Base-by-base conservation (phyloP, 2,329 filamentous ascomycete species). In the Plenodomus biglobosus region DNA sequence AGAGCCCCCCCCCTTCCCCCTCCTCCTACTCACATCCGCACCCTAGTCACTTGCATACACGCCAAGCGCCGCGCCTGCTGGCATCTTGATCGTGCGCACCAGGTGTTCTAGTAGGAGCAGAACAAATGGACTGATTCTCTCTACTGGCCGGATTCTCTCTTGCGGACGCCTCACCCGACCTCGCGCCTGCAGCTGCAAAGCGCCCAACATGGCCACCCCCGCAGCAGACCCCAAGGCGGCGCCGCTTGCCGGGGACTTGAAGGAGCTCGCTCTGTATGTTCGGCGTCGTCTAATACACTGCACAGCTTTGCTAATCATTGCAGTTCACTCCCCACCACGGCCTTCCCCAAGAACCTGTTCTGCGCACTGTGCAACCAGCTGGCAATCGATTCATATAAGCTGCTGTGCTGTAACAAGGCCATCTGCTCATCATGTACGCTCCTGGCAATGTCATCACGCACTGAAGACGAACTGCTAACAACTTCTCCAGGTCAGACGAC, bases 301-400 rank as follows among this genome's bases (percentile, higher is more conserved):
- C 8, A 34, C 36, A 10, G 19, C 15, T 32, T 15, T 32, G 20
- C 13, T 6, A 13, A 21, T 45, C 34, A 65, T 34, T 32, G 20
- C 66, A 95, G 90, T 71, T 86, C 88, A 41, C 80, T 96, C 51
- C 78, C 84, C 17, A 83, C 87, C 57, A 89, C 92, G 63, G 90
- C 94, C 54, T 91, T 96, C 48, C 94, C 94, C n/a, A 90, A 92
- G 65, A 96, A 96, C 79, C 82, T 99, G 56, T 88, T 92, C 74
- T 99, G 94, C 78, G 90, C 90, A 43, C 89, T 90, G 61, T 99
- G 94, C 75, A 94, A 88, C 76, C 91, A 89, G 72, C 80, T 97
- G 49, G 92, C 91, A 22, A 78, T 95, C 56, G 95, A 96, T 70
- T 90, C 92, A 8, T 95, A 90, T 71, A 88, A 92, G 55, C 79